Base-by-base conservation (phyloP, 768 basidiomycete genomes). In the Nidularia sp. region DNA sequence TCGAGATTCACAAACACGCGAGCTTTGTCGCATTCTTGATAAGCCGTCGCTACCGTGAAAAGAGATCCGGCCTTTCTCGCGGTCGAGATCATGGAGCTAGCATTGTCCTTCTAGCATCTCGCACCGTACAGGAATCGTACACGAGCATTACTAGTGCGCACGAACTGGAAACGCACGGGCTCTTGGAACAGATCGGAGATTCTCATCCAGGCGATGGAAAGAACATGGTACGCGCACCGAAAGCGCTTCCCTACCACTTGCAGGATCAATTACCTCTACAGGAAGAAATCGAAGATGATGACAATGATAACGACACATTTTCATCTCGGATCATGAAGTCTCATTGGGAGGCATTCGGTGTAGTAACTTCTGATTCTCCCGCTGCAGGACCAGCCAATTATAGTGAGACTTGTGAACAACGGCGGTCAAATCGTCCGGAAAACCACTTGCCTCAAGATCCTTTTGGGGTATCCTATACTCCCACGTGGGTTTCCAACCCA, bases 21-120 rank as follows among this genome's bases (percentile, higher is more conserved):
- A 31, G 35, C 6, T 22, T n/a, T n/a, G 47, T 32, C n/a, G 47
- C 47, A 13, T 48, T 48, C 31, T 48, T 25, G n/a, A 48, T 48
- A 33, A 35, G 29, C 13, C 47, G 47, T 12, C 25, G 25, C 12
- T 45, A 45, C 25, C 13, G 25, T 9, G 13, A 45, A n/a, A 45
- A 9, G 13, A 3, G 13, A n/a, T 1, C 13, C 2, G 10, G 25
- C 13, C 12, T 13, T n/a, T 10, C 44, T 13, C 9, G 13, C 25
- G 3, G 7, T 6, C 13, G 9, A n/a, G n/a, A 45, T 2, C 13
- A n/a, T n/a, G 25, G n/a, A n/a, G 44, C 13, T 9, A 9, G n/a
- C 12, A n/a, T 29, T 9, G 25, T 45, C 9, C 25, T 45, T 22
- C 44, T 45, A 9, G 44, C 44, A n/a, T 25, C n/a, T 9, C 44